Percentiles rank a stretch among this genome's conserved stretches.
Evolutionary conservation across 1,139 yeast genomes (phyloP).

Genomic region (Blastobotrys capitulatus): DNA sequence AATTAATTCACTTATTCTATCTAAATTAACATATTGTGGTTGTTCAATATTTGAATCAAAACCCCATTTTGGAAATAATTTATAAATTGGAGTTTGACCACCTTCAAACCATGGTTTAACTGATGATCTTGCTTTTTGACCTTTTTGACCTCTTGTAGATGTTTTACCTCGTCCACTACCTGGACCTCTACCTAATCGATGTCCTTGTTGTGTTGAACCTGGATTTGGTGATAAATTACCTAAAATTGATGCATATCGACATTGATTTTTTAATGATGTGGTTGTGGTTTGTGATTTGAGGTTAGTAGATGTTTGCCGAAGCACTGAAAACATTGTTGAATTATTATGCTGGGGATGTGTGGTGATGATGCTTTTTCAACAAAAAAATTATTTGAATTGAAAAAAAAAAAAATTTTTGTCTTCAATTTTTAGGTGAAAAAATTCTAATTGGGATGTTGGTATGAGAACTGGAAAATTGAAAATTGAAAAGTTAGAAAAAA

Average conservation of each 20-base stretch:
- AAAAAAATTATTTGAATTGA: no score
- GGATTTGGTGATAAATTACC: constrained; percentile 28
- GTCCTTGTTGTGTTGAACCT: constrained; percentile 38
- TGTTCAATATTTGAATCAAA: constrained; percentile 44
- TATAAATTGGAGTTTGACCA: constrained; percentile 94
- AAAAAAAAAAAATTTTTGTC: no score
- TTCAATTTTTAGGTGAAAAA: no score
- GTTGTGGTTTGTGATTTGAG: neutral
- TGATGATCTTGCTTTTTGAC: constrained; percentile 93
- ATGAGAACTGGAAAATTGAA: no score
- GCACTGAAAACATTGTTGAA: neutral
- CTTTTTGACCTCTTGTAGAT: constrained; percentile 96
- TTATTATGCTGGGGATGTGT: no score
- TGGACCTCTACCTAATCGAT: constrained; percentile 95
- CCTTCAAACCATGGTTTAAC: constrained; percentile 97
- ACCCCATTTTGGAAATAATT: constrained; percentile 86
- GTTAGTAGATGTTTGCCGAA: neutral
- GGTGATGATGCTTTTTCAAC: no score
- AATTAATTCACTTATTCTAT: constrained; percentile 51
- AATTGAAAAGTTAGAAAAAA: no score
- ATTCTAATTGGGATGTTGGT: no score
- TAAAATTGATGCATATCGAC: constrained; percentile 16
- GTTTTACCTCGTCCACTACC: constrained; percentile 88
- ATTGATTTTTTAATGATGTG: neutral
- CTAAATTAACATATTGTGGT: constrained; percentile 42